Conservation (phyloP, 768 basidiomycete genomes). For the Trametes cinnabarina region DNA sequence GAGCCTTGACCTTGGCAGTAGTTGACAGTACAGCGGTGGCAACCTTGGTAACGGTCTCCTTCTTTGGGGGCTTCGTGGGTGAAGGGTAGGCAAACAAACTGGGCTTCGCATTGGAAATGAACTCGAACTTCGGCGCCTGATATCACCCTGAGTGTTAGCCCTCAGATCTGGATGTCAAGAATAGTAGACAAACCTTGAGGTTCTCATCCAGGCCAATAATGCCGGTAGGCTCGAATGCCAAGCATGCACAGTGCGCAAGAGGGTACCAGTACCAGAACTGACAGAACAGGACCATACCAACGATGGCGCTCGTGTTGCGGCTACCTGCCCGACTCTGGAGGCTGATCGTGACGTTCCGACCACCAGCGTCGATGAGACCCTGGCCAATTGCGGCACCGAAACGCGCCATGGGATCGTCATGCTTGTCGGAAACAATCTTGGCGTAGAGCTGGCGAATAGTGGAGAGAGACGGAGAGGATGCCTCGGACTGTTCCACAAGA, state of each 20-base stretch:
- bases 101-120: conserved; percentile 84
- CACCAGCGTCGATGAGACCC: conserved; percentile 97
- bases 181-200: conserved; percentile 57
- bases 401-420: conserved; percentile 98
- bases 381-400: conserved; percentile 96
- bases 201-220: conserved; percentile 89
- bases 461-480: conserved; percentile 77
- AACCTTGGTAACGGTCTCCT: conserved; percentile 88
- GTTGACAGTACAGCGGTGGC: conserved; percentile 95
- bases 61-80: conserved; percentile 83
- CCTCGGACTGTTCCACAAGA: conserved; percentile 93
- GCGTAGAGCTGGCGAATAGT: conserved; percentile 80
- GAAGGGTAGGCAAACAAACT: conserved; percentile 92
- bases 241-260: conserved; percentile 85
- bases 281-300: conserved; percentile 97
- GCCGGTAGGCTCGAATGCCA: conserved; percentile 94
- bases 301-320: conserved; percentile 89
- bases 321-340: conserved; percentile 92
- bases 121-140: conserved; percentile 94
- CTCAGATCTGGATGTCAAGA: neutral
- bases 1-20: conserved; percentile 93
- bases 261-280: conserved; percentile 99
- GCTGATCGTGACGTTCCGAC: conserved; percentile 92
- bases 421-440: conserved; percentile 93
- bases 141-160: neutral